A percentile compares a stretch with the other conserved stretches of the same genome.
Conservation (phyloP, 1,284 basidiomycete genomes). For the Puccinia hordei region DNA sequence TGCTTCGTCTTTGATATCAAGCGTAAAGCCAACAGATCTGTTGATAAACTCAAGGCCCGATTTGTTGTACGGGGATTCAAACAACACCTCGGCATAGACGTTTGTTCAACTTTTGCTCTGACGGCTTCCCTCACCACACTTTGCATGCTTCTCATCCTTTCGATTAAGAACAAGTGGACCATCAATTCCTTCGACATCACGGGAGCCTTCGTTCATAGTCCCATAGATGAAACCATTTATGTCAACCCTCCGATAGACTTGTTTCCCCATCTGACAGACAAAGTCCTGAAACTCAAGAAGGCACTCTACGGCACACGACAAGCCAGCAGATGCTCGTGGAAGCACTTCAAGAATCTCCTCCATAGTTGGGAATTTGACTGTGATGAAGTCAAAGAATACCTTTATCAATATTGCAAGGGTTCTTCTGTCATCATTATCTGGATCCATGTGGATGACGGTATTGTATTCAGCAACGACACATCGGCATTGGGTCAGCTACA, state of each 20-base stretch:
- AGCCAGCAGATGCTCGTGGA: constrained; percentile 6
- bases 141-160: not conserved
- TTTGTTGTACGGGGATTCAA: constrained; percentile 10
- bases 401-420: not conserved
- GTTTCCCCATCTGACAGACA: not conserved
- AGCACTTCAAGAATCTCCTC: not conserved
- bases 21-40: not conserved
- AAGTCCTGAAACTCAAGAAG: not conserved
- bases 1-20: constrained; percentile 15
- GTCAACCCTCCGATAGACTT: not conserved
- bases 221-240: not conserved
- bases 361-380: not conserved
- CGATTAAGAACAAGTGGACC: not conserved
- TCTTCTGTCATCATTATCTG: not conserved
- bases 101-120: not conserved
- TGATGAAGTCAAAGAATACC: not conserved
- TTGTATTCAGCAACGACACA: constrained; percentile 2
- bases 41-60: not conserved
- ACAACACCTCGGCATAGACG: not conserved
- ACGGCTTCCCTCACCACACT: not conserved
- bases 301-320: too few relatives aligned
- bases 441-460: constrained; percentile 15
- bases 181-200: constrained; percentile 20
- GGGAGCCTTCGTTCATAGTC: not conserved
- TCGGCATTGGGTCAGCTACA: not conserved